These are phyloP conservation scores for Boletus vinaceobasis DNA, from an alignment of 768 basidiomycete species.

Conservation along the genomic window DNA sequence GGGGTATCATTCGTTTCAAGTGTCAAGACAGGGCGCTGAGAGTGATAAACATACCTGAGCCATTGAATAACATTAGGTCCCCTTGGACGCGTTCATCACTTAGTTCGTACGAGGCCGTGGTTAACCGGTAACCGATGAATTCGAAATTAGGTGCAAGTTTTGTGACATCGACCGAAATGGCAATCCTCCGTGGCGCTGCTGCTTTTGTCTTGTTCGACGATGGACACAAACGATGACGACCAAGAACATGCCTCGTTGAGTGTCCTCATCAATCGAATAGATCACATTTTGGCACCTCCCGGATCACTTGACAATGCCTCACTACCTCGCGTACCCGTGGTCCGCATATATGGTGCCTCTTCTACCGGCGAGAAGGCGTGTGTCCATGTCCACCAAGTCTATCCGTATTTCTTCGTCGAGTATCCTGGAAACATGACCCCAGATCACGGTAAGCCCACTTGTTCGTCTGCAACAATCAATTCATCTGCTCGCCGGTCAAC, in stretches of 20 bases:
- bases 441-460: slow-evolving; percentile 48
- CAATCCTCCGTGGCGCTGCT: background rate
- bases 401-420: slow-evolving; percentile 90
- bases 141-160: background rate
- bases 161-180: background rate
- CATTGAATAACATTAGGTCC: no score
- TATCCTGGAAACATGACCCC: slow-evolving; percentile 69
- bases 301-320: slow-evolving; percentile 62
- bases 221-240: background rate
- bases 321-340: slow-evolving; percentile 68
- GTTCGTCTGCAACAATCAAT: background rate
- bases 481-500: slow-evolving; percentile 51
- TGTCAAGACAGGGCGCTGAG: background rate
- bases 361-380: slow-evolving; percentile 76
- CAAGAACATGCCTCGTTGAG: slow-evolving; percentile 30
- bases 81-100: no score
- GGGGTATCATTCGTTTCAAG: background rate
- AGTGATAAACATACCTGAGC: no score
- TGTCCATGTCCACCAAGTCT: slow-evolving; percentile 89
- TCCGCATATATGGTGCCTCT: slow-evolving; percentile 85
- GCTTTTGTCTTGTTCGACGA: background rate
- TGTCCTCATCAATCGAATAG: slow-evolving; percentile 56
- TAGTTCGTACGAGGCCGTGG: no score
- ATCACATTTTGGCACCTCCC: slow-evolving; percentile 55
- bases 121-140: slow-evolving; percentile 58